Conservation (phyloP, 306 rosid species). For the Vigna reflexopilosa region DNA sequence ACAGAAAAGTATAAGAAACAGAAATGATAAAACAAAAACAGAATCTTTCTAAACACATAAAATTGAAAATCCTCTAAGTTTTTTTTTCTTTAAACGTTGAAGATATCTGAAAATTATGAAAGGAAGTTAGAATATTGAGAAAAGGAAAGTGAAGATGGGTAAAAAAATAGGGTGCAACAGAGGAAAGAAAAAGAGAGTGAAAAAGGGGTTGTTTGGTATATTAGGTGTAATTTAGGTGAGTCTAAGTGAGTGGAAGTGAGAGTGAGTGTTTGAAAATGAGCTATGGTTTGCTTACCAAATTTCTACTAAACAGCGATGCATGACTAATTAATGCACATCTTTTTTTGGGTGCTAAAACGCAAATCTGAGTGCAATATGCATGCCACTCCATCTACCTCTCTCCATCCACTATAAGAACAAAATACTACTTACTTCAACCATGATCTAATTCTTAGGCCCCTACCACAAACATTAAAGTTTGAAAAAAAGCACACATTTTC, state of each 20-base stretch:
- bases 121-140: too few species aligned
- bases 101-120: too few species aligned
- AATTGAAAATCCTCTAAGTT: too few species aligned
- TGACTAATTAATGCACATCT: constrained; percentile 21
- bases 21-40: too few species aligned
- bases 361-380: constrained; percentile 12
- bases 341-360: constrained; percentile 2
- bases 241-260: background rate
- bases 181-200: background rate
- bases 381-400: background rate
- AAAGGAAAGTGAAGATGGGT: too few species aligned
- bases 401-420: constrained; percentile 6
- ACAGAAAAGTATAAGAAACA: too few species aligned
- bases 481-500: background rate
- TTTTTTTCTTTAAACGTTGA: too few species aligned
- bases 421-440: background rate
- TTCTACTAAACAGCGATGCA: constrained; percentile 23
- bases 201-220: constrained; percentile 6
- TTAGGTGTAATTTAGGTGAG: constrained; percentile 44
- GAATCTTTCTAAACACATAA: too few species aligned
- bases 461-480: constrained; percentile 27
- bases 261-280: constrained; percentile 25
- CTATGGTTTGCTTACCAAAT: constrained; percentile 34
- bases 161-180: background rate
- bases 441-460: constrained; percentile 31